Evolutionary conservation across 306 rosid genomes (phyloP).

Genomic region (Rosa chinensis): DNA sequence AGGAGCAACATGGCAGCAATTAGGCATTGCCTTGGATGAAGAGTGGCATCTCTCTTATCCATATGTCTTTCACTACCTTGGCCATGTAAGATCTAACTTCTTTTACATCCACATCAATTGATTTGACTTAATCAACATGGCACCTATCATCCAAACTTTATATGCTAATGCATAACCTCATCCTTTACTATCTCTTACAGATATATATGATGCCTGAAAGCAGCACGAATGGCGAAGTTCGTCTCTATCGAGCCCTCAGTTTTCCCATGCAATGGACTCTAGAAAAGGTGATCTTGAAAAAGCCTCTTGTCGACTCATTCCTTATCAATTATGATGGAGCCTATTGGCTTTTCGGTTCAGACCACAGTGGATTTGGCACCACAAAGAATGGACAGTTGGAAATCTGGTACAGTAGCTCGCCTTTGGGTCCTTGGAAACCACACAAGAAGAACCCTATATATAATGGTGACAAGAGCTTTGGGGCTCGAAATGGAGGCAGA

Average conservation of each 20-base stretch:
- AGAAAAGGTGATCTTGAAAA: slow-evolving; percentile 73
- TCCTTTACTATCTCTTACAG: slow-evolving; percentile 38
- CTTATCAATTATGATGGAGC: slow-evolving; percentile 52
- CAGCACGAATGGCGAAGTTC: slow-evolving; percentile 76
- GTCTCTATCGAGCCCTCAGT: slow-evolving; percentile 74
- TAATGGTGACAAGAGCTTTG: slow-evolving; percentile 69
- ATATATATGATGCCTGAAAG: slow-evolving; percentile 97
- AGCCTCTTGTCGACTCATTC: slow-evolving; percentile 80
- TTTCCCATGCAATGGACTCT: slow-evolving; percentile 89
- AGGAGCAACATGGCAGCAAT: slow-evolving; percentile 92
- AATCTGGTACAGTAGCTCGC: slow-evolving; percentile 85
- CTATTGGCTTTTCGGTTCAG: slow-evolving; percentile 97
- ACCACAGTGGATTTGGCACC: slow-evolving; percentile 84
- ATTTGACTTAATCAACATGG: neutral
- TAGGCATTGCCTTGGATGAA: slow-evolving; percentile 90
- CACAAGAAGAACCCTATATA: slow-evolving; percentile 85
- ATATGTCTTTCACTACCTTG: slow-evolving; percentile 67
- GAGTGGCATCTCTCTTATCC: slow-evolving; percentile 99
- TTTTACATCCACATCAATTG: neutral
- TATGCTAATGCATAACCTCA: neutral
- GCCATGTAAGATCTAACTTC: slow-evolving; percentile 51
- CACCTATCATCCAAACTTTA: slow-evolving; percentile 1
- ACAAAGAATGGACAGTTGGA: slow-evolving; percentile 84
- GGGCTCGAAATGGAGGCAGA: slow-evolving; percentile 98
- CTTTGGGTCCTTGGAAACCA: slow-evolving; percentile 93